Evolutionary conservation across 305 asterid genomes (phyloP).

Genomic region (Fraxinus sp.): DNA sequence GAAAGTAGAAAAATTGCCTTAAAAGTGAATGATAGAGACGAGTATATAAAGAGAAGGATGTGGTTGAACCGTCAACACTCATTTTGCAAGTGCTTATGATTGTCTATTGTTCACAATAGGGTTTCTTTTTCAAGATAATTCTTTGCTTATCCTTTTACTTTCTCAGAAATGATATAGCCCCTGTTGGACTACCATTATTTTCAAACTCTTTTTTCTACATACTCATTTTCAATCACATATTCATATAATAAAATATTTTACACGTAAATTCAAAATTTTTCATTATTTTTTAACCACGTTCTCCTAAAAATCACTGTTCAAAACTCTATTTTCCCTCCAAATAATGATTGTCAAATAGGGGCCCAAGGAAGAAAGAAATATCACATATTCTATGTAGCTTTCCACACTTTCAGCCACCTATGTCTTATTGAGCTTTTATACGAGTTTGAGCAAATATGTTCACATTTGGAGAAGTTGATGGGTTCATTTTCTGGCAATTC

Average conservation of each 20-base stretch:
- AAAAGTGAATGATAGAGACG: constrained; percentile 29
- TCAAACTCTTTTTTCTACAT: too few relatives aligned
- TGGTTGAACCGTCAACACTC: constrained; percentile 8
- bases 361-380: constrained; percentile 2
- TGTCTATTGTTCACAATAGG: neutral
- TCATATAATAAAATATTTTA: too few relatives aligned
- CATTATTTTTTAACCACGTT: too few relatives aligned
- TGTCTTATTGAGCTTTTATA: constrained; percentile 25
- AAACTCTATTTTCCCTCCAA: too few relatives aligned
- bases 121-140: constrained; percentile 15
- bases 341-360: too few relatives aligned
- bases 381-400: neutral
- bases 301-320: too few relatives aligned
- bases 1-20: constrained; percentile 29
- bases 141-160: constrained; percentile 24
- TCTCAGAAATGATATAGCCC: constrained; percentile 1
- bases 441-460: constrained; percentile 26
- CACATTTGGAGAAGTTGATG: constrained; percentile 37
- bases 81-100: constrained; percentile 18
- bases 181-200: neutral
- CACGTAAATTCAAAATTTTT: too few relatives aligned
- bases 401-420: constrained; percentile 26
- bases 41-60: constrained; percentile 38
- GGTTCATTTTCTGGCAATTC: constrained; percentile 43
- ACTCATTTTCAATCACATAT: too few relatives aligned